phyloP scores from a whole-genome alignment of 1,139 yeast genomes.

The Keqinozyma sinolaborantium region DNA sequence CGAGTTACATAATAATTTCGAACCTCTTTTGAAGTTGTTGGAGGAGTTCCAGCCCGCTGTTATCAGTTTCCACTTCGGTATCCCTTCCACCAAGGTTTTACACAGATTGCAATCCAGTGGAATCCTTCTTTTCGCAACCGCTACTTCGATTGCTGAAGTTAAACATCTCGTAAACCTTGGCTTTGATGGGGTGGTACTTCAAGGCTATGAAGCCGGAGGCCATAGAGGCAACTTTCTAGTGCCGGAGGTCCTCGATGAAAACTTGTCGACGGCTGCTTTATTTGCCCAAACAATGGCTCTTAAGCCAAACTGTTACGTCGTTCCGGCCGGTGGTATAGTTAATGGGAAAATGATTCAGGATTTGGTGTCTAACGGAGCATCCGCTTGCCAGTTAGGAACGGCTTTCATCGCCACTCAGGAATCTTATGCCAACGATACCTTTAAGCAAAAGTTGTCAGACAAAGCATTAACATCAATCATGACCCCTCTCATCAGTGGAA shows the following conservation, averaged over 20 bases:
- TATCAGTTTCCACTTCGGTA: slow-evolving; percentile 51
- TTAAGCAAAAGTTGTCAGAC: slow-evolving; percentile 3
- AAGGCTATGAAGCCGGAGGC: slow-evolving; percentile 56
- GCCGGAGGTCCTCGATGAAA: slow-evolving; percentile 22
- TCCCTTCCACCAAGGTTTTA: slow-evolving; percentile 35
- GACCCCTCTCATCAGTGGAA: slow-evolving; percentile 37
- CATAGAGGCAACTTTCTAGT: slow-evolving; percentile 45
- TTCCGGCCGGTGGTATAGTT: slow-evolving; percentile 49
- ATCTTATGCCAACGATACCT: slow-evolving; percentile 11
- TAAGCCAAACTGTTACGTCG: slow-evolving; percentile 20
- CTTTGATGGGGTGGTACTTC: slow-evolving; percentile 42
- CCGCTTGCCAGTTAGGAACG: slow-evolving; percentile 48
- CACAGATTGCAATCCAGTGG: slow-evolving; percentile 40
- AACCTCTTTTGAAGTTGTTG: slow-evolving; percentile 9
- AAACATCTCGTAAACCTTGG: slow-evolving; percentile 16
- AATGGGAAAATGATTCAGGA: slow-evolving; percentile 20
- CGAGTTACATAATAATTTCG: slow-evolving; percentile 12
- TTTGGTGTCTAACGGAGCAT: slow-evolving; percentile 33
- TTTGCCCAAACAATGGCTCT: slow-evolving; percentile 19
- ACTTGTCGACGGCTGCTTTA: slow-evolving; percentile 30
- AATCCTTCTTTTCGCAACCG: slow-evolving; percentile 47
- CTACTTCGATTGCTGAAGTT: slow-evolving; percentile 41
- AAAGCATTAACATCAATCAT: slow-evolving; percentile 21
- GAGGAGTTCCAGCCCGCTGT: slow-evolving; percentile 23
- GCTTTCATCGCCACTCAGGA: slow-evolving; percentile 37